Percentiles rank a stretch among this genome's conserved stretches.
These are phyloP conservation scores for Hordeum vulgare DNA, from an alignment of 176 grass and related monocot genomes.

Conservation along the genomic window DNA sequence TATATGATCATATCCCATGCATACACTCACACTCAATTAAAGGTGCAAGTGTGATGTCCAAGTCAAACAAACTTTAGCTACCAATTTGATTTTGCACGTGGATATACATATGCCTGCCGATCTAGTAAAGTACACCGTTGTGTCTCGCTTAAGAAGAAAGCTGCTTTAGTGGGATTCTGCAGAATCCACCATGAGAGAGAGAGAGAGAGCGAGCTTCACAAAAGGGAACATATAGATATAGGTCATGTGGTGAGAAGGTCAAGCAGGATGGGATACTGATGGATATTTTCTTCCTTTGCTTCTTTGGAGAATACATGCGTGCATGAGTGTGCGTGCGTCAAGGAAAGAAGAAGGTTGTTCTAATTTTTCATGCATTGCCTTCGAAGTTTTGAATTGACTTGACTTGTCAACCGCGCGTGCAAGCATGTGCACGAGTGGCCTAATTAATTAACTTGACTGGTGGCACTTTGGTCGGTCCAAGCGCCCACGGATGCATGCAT, in stretches of 20 bases:
- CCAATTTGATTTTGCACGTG: constrained; percentile 16
- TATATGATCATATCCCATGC: constrained; percentile 4
- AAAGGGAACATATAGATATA: constrained; percentile 14
- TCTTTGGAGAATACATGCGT: not conserved
- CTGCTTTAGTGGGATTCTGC: constrained; percentile 3
- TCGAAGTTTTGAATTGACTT: constrained; percentile 2
- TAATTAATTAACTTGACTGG: not conserved
- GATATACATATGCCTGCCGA: not conserved
- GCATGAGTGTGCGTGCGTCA: not conserved
- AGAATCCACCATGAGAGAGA: constrained; percentile 15
- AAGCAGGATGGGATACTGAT: constrained; percentile 4
- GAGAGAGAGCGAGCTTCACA: not conserved
- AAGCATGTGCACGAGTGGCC: not conserved
- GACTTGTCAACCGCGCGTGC: not conserved
- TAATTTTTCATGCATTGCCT: not conserved
- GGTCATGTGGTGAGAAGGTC: constrained; percentile 4
- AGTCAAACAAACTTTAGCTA: constrained; percentile 11
- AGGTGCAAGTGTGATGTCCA: not conserved
- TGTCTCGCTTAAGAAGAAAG: not conserved
- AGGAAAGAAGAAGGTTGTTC: not conserved
- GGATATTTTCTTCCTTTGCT: not conserved
- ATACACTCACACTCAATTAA: constrained; percentile 21
- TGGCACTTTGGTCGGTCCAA: not conserved
- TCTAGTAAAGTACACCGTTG: not conserved
- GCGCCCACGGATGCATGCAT: not conserved